A percentile compares a stretch with the other conserved stretches of the same genome.
phyloP scores from a whole-genome alignment of 805 yeast genomes.

The Lipomyces spencermartinsiae region DNA sequence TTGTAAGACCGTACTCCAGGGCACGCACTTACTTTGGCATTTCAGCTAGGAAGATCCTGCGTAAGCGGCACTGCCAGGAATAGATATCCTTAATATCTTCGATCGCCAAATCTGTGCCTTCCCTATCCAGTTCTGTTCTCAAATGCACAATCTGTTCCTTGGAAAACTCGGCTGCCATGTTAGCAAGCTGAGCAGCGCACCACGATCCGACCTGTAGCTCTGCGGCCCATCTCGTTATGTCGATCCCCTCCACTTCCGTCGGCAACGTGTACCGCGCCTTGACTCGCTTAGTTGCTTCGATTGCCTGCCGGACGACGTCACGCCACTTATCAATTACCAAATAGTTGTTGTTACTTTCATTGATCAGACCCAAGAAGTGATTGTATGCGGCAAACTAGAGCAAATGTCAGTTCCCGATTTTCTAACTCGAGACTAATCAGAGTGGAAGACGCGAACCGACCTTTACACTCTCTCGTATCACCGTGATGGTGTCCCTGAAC shows the following conservation, averaged over 20 bases:
- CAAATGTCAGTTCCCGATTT: background rate
- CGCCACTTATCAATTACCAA: background rate
- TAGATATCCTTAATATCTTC: conserved; percentile 67
- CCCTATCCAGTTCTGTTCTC: conserved; percentile 30
- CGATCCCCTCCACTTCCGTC: background rate
- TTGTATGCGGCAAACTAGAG: conserved; percentile 17
- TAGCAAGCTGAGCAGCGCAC: conserved; percentile 18
- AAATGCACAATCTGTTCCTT: conserved; percentile 23
- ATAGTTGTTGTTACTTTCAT: background rate
- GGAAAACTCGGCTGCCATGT: conserved; percentile 13
- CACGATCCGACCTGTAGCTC: conserved; percentile 14
- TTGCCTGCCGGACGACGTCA: conserved; percentile 10
- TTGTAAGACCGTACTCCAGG: background rate
- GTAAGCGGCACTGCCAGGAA: conserved; percentile 57
- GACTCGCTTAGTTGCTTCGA: conserved; percentile 1
- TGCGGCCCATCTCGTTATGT: conserved; percentile 22
- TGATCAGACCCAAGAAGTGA: conserved; percentile 6
- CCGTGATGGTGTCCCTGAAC: conserved; percentile 13
- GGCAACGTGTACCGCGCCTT: conserved; percentile 17
- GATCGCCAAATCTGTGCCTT: conserved; percentile 48
- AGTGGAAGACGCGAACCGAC: background rate
- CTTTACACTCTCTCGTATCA: conserved; percentile 4
- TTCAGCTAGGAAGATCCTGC: conserved; percentile 56
- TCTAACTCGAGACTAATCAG: background rate
- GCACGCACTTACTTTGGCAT: conserved; percentile 43